These are phyloP conservation scores for Tylopilus sp. DNA, from an alignment of 768 basidiomycete genomes.

Conservation along the genomic window DNA sequence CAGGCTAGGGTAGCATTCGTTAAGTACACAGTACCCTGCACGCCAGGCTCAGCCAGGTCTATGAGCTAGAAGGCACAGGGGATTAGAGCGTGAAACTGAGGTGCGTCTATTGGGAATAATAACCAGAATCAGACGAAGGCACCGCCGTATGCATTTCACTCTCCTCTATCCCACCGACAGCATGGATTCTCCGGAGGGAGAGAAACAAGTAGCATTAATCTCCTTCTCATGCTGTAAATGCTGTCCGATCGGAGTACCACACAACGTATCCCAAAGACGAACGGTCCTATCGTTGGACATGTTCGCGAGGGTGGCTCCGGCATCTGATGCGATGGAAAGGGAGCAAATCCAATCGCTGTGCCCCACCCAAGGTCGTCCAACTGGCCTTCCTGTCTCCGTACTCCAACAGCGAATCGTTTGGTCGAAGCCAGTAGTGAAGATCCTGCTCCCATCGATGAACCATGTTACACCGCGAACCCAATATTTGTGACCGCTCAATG, in stretches of 20 bases:
- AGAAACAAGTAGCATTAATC: not conserved
- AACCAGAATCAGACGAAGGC: not conserved
- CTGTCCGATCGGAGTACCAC: not conserved
- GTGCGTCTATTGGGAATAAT: too few relatives aligned
- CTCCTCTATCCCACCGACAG: too few relatives aligned
- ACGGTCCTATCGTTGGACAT: conserved; percentile 1
- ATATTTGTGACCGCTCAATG: too few relatives aligned
- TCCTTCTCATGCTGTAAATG: not conserved
- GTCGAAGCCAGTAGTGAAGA: conserved; percentile 8
- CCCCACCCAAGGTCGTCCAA: not conserved
- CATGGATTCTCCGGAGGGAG: conserved; percentile 1
- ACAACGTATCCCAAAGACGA: conserved; percentile 7
- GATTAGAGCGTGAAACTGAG: too few relatives aligned
- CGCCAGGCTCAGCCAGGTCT: not conserved
- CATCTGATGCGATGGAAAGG: not conserved
- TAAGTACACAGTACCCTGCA: not conserved
- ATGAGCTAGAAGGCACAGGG: too few relatives aligned
- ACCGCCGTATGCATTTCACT: not conserved
- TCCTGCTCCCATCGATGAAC: not conserved
- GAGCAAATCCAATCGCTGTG: not conserved
- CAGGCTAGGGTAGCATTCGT: not conserved
- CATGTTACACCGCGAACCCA: not conserved
- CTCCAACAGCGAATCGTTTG: conserved; percentile 12
- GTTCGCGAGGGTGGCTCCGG: conserved; percentile 10
- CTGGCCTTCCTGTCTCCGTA: not conserved